These are phyloP conservation scores for Aegilops sharonensis DNA, from an alignment of 176 grass and related monocot species.

Conservation along the genomic window DNA sequence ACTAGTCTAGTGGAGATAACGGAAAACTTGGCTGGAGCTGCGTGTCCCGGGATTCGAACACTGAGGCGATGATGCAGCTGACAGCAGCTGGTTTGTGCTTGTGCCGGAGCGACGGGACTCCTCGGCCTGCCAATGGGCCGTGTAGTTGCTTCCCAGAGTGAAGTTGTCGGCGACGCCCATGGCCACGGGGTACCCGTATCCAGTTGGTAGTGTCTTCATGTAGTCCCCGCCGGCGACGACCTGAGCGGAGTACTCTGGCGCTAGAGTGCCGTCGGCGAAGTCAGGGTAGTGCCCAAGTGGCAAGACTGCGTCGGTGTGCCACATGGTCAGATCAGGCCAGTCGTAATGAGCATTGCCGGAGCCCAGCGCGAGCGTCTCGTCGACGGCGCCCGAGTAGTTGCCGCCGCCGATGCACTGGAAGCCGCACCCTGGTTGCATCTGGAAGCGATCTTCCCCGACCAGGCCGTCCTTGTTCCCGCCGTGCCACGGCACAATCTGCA, in stretches of 20 bases:
- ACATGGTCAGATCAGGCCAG: neutral
- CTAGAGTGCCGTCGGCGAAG: neutral
- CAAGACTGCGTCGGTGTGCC: neutral
- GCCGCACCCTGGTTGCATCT: neutral
- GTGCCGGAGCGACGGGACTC: neutral
- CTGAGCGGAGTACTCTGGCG: neutral
- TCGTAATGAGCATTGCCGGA: neutral
- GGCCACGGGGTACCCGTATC: neutral
- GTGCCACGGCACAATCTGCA: neutral
- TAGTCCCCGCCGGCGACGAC: neutral
- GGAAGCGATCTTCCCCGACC: neutral
- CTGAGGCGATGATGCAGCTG: neutral
- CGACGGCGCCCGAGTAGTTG: neutral
- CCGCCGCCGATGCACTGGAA: neutral
- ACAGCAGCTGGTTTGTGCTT: neutral
- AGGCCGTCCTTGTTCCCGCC: neutral
- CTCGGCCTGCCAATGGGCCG: neutral
- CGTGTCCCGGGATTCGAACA: neutral
- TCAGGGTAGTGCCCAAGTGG: neutral
- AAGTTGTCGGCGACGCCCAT: neutral
- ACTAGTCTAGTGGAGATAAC: too few relatives aligned
- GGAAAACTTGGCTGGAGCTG: neutral
- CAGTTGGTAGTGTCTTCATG: neutral
- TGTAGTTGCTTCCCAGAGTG: neutral
- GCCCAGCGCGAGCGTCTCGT: neutral